Evolutionary conservation across 352 stramenopile genomes (phyloP).

Genomic region (Vaucheria bursata): DNA sequence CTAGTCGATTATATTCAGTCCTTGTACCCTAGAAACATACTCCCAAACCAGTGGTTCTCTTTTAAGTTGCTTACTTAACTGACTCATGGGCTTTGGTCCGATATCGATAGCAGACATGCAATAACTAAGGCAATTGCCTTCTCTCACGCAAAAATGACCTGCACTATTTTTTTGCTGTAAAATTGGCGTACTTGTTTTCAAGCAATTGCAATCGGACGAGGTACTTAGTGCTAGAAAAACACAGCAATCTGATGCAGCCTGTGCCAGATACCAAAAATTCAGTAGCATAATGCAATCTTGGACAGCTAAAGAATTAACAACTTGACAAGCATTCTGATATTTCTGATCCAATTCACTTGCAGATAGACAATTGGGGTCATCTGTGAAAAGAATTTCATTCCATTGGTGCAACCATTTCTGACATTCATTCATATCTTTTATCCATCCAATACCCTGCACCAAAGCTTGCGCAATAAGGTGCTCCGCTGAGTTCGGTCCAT

Average conservation of each 20-base stretch:
- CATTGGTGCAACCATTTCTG: background rate
- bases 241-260: slow-evolving; percentile 21
- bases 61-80: slow-evolving; percentile 1
- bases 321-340: background rate
- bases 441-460: background rate
- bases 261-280: slow-evolving; percentile 6
- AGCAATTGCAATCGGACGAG: background rate
- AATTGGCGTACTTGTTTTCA: background rate
- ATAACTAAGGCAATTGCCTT: background rate
- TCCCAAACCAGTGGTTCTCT: slow-evolving; percentile 8
- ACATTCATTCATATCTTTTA: background rate
- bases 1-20: too few relatives aligned
- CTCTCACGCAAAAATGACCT: background rate
- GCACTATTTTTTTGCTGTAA: too few relatives aligned
- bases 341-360: background rate
- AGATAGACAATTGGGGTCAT: background rate
- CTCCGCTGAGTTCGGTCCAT: background rate
- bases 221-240: slow-evolving; percentile 14
- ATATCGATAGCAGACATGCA: slow-evolving; percentile 8
- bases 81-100: background rate
- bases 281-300: slow-evolving; percentile 18
- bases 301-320: background rate
- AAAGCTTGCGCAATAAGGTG: background rate
- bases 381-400: slow-evolving; percentile 8
- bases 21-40: background rate